Conservation (phyloP, 352 stramenopile species). For the Phytophthora pinifolia region DNA sequence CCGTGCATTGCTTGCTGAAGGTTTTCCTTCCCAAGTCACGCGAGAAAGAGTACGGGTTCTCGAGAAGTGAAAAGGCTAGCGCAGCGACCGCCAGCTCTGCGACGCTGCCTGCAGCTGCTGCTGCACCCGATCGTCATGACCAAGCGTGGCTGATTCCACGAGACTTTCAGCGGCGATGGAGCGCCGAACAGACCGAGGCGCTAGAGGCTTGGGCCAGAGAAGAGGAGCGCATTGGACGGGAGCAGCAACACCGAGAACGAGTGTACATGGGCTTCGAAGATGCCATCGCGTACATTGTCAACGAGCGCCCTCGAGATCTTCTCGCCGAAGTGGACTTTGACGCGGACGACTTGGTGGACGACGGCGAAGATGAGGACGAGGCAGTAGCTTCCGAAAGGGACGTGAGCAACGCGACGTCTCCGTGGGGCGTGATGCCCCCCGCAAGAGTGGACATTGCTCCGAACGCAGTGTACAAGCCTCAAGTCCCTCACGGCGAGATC, state of each 20-base stretch:
- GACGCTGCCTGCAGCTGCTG: background rate
- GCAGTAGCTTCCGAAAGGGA: slow-evolving; percentile 15
- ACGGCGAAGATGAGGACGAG: slow-evolving; percentile 65
- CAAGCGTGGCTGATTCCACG: slow-evolving; percentile 35
- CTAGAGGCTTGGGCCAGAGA: slow-evolving; percentile 50
- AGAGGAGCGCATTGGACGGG: slow-evolving; percentile 51
- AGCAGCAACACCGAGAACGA: slow-evolving; percentile 50
- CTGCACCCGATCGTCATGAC: slow-evolving; percentile 21
- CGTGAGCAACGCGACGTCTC: slow-evolving; percentile 41
- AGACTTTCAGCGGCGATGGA: slow-evolving; percentile 76
- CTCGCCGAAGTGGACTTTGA: slow-evolving; percentile 61
- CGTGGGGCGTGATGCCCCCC: slow-evolving; percentile 54
- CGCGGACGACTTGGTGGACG: slow-evolving; percentile 67
- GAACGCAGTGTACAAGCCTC: slow-evolving; percentile 58
- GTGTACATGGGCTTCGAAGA: slow-evolving; percentile 78
- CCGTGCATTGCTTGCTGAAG: slow-evolving; percentile 12
- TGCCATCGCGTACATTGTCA: slow-evolving; percentile 68
- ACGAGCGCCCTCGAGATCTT: slow-evolving; percentile 53
- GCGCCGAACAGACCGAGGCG: slow-evolving; percentile 48
- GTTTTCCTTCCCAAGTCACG: slow-evolving; percentile 30
- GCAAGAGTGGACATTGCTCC: slow-evolving; percentile 52
- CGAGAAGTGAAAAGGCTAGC: slow-evolving; percentile 18
- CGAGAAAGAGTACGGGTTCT: slow-evolving; percentile 18
- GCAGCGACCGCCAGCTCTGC: background rate
- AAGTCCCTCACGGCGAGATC: slow-evolving; percentile 62